These are phyloP conservation scores for Boletus hoseneyae DNA, from an alignment of 1,284 basidiomycete species.

Conservation along the genomic window DNA sequence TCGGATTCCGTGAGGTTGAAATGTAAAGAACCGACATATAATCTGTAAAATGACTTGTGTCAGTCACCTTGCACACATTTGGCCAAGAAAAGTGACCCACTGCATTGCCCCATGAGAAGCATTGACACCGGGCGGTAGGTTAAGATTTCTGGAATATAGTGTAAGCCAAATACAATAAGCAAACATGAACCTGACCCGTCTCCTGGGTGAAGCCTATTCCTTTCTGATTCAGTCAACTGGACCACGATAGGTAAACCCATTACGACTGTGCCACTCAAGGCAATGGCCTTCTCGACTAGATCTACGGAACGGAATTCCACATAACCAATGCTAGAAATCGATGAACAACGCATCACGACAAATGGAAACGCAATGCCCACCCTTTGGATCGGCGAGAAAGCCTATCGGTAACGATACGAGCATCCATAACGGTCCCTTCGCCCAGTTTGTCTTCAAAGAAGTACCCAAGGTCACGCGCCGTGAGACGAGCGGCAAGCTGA, in stretches of 20 bases:
- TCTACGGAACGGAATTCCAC: slow-evolving; percentile 93
- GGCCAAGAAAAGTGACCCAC: slow-evolving; percentile 41
- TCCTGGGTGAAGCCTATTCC: slow-evolving; percentile 84
- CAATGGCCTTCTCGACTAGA: slow-evolving; percentile 86
- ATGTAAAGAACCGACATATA: slow-evolving; percentile 96
- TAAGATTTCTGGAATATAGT: slow-evolving; percentile 53
- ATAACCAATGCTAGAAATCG: slow-evolving; percentile 74
- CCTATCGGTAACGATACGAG: slow-evolving; percentile 92
- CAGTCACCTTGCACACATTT: slow-evolving; percentile 13
- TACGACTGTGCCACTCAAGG: slow-evolving; percentile 88
- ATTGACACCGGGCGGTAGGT: slow-evolving; percentile 72
- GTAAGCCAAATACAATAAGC: slow-evolving; percentile 18
- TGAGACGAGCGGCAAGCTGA: slow-evolving; percentile 93
- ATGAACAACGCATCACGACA: slow-evolving; percentile 18
- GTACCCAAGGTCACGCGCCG: slow-evolving; percentile 92
- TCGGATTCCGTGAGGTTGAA: slow-evolving; percentile 96
- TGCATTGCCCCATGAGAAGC: slow-evolving; percentile 76
- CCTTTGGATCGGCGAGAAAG: slow-evolving; percentile 93
- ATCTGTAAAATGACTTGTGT: slow-evolving; percentile 43
- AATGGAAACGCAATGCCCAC: slow-evolving; percentile 44
- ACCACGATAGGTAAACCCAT: slow-evolving; percentile 98
- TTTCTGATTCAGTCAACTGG: slow-evolving; percentile 93
- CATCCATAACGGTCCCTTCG: slow-evolving; percentile 89
- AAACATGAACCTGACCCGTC: slow-evolving; percentile 56
- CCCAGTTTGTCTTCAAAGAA: slow-evolving; percentile 99